A percentile compares a stretch with the other conserved stretches of the same genome.
Evolutionary conservation across 345 rosid species (phyloP).

Genomic region (Salix suchowensis): DNA sequence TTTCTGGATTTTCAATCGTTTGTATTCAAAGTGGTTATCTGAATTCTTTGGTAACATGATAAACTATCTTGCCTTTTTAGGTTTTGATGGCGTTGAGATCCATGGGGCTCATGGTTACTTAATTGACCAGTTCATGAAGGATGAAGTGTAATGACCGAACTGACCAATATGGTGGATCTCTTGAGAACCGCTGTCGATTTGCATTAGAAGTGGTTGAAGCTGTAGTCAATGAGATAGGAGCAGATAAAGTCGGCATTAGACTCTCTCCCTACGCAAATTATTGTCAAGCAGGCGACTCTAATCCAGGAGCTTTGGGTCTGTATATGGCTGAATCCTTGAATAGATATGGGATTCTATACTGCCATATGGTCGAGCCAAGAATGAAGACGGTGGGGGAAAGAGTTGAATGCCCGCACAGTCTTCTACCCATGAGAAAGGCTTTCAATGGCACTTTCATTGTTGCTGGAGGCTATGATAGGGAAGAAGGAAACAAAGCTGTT

Average conservation of each 20-base stretch:
- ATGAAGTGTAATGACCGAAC: constrained; percentile 67
- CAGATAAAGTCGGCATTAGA: constrained; percentile 67
- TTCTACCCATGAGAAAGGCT: constrained; percentile 56
- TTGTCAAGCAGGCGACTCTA: constrained; percentile 53
- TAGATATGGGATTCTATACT: constrained; percentile 51
- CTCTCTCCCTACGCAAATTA: constrained; percentile 54
- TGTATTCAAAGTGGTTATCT: background rate
- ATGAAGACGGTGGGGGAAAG: constrained; percentile 36
- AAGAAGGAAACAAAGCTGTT: constrained; percentile 49
- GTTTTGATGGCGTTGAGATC: constrained; percentile 80
- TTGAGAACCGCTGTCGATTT: constrained; percentile 61
- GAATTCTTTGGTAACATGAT: background rate
- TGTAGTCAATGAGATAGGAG: constrained; percentile 55
- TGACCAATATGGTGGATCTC: constrained; percentile 63
- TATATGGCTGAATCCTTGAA: constrained; percentile 61
- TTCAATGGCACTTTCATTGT: constrained; percentile 60
- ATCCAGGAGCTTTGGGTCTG: constrained; percentile 54
- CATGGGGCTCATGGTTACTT: constrained; percentile 72
- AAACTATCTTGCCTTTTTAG: constrained; percentile 12
- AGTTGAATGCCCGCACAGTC: constrained; percentile 24
- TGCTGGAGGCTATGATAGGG: constrained; percentile 53
- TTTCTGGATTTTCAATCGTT: background rate
- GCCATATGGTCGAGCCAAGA: constrained; percentile 69
- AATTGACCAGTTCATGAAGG: constrained; percentile 69
- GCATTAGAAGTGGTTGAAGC: constrained; percentile 65